Percentiles rank a stretch among this genome's conserved stretches.
These are phyloP conservation scores for Pichia paraexigua DNA, from an alignment of 805 yeast genomes.

Conservation along the genomic window DNA sequence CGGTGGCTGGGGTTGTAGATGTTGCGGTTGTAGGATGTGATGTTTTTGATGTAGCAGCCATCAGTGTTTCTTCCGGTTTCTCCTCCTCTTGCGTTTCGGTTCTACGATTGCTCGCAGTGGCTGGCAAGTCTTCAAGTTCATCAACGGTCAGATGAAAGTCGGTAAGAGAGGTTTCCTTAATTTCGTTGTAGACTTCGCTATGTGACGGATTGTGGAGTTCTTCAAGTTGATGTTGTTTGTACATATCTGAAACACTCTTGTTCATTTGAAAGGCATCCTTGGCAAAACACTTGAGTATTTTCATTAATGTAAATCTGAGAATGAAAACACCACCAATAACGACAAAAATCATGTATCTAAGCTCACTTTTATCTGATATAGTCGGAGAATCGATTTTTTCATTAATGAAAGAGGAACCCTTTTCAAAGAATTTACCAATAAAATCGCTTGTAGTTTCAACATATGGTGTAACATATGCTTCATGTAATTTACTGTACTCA, in stretches of 20 bases:
- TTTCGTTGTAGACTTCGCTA: constrained; percentile 11
- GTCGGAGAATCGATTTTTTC: neutral
- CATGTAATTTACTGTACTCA: neutral
- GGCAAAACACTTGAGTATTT: constrained; percentile 13
- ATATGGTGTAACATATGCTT: constrained; percentile 2
- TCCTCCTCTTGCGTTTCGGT: constrained; percentile 7
- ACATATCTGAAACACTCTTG: constrained; percentile 20
- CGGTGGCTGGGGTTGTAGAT: neutral
- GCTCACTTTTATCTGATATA: neutral
- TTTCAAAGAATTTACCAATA: neutral
- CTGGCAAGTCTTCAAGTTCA: neutral
- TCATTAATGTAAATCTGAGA: constrained; percentile 9
- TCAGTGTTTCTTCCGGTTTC: constrained; percentile 8
- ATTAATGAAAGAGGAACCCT: neutral
- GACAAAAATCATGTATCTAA: constrained; percentile 4
- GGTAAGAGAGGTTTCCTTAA: constrained; percentile 9
- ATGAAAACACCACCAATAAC: constrained; percentile 10
- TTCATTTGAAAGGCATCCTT: constrained; percentile 21
- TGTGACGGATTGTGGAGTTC: neutral
- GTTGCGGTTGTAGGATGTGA: neutral
- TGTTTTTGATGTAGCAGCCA: neutral
- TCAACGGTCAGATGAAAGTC: neutral
- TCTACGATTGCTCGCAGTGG: constrained; percentile 5
- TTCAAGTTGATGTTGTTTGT: constrained; percentile 15
- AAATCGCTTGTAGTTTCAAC: neutral